Conservation (phyloP, 2,329 filamentous ascomycete genomes). For the Colletotrichum navitas region DNA sequence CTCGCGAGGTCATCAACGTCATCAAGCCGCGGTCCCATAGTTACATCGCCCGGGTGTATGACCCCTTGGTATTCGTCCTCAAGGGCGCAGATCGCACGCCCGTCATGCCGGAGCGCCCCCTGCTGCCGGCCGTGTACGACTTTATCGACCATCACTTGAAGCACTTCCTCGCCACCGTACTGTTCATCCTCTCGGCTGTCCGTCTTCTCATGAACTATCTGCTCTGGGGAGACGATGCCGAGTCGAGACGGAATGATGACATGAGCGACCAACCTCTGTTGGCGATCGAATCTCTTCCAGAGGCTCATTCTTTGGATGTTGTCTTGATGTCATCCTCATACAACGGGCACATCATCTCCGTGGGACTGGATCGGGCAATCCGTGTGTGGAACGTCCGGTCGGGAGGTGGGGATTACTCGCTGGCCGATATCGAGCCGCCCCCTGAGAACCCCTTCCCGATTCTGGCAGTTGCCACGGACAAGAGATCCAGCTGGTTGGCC, state of each 20-base stretch:
- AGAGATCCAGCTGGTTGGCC: slow-evolving; percentile 74
- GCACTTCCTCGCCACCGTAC: slow-evolving; percentile 72
- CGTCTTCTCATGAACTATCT: slow-evolving; percentile 81
- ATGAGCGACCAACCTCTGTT: slow-evolving; percentile 65
- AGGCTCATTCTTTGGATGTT: slow-evolving; percentile 78
- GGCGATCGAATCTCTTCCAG: slow-evolving; percentile 69
- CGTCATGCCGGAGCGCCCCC: slow-evolving; percentile 60
- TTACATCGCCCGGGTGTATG: slow-evolving; percentile 80
- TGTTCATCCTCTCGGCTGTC: slow-evolving; percentile 74
- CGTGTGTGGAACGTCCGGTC: slow-evolving; percentile 74
- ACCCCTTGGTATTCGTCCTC: slow-evolving; percentile 79
- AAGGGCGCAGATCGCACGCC: slow-evolving; percentile 76
- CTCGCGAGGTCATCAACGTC: slow-evolving; percentile 80
- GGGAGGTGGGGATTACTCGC: slow-evolving; percentile 56
- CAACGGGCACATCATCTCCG: slow-evolving; percentile 75
- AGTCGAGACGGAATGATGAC: slow-evolving; percentile 60
- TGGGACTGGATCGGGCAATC: slow-evolving; percentile 77
- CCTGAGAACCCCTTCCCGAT: slow-evolving; percentile 68
- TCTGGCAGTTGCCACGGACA: slow-evolving; percentile 73
- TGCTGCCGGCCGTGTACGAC: slow-evolving; percentile 73
- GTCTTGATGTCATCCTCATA: slow-evolving; percentile 72
- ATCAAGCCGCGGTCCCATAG: slow-evolving; percentile 79
- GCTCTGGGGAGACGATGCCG: slow-evolving; percentile 72
- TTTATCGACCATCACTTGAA: slow-evolving; percentile 71
- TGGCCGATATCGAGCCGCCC: slow-evolving; percentile 56